Evolutionary conservation across 306 rosid genomes (phyloP).

Genomic region (Fagus crenata): DNA sequence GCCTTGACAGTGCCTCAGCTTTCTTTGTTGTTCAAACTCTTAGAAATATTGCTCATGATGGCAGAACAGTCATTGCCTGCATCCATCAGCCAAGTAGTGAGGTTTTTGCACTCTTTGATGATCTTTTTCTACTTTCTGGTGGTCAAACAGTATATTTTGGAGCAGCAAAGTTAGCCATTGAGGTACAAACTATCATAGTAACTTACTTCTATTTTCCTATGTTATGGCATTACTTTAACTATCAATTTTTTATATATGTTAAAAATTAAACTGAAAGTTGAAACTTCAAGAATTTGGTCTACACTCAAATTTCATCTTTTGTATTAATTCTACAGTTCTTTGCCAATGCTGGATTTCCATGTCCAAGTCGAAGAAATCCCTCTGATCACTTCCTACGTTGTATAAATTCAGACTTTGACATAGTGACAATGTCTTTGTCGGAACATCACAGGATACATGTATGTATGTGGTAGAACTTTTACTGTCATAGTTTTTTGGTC

Average conservation of each 20-base stretch:
- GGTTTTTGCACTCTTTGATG: constrained; percentile 88
- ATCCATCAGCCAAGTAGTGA: constrained; percentile 98
- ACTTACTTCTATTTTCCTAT: background rate
- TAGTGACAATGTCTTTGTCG: constrained; percentile 44
- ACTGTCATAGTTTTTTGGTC: background rate
- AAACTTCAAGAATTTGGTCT: background rate
- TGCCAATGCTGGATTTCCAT: constrained; percentile 79
- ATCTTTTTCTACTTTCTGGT: constrained; percentile 83
- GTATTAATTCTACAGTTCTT: constrained; percentile 61
- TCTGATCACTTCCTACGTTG: constrained; percentile 94
- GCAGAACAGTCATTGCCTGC: constrained; percentile 72
- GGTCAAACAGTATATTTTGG: constrained; percentile 83
- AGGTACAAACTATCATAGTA: constrained; percentile 44
- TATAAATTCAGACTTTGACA: constrained; percentile 84
- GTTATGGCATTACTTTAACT: background rate
- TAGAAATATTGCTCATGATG: constrained; percentile 73
- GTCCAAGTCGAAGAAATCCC: constrained; percentile 89
- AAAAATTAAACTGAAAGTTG: background rate
- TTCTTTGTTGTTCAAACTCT: constrained; percentile 83
- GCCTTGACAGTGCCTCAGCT: constrained; percentile 89
- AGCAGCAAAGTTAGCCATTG: constrained; percentile 58
- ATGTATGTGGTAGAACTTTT: constrained; percentile 18
- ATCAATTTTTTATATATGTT: background rate
- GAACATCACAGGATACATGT: constrained; percentile 49
- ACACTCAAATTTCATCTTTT: background rate